Base-by-base conservation (phyloP, 306 rosid genomes). In the Vigna angularis region DNA sequence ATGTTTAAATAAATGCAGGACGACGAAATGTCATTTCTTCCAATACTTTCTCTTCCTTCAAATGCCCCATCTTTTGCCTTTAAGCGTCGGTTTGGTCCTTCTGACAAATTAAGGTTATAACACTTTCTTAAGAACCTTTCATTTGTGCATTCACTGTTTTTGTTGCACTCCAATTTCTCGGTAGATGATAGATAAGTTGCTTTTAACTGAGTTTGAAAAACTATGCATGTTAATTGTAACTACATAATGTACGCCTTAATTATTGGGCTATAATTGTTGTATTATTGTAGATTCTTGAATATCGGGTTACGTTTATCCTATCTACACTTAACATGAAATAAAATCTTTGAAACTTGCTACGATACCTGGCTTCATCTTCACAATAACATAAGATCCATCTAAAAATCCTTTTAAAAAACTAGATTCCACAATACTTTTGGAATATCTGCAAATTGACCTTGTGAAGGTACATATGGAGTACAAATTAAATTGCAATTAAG, bases 11-110 rank as follows among this genome's bases (percentile, higher is more conserved):
- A 53, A 24, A 74, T 88, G 86, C 90, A 94, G 98, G 98, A 95
- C 53, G 96, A 89, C 9, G 88, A 90, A 85, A 48, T 95, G 88
- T 86, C 98, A 51, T 88, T 93, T 85, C 90, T 92, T 76, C 98
- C 98, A 20, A 34, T 81, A 58, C 18, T 95, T 47, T 87, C 89
- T 36, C 85, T 92, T 57, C 97, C 98, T 59, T 95, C 98, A 40
- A 95, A 93, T 88, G 91, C 92, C 30, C 42, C 91, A 14, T 87
- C 98, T 14, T 87, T 88, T 80, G 97, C 98, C 32, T 91, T 95
- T 81, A 92, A 95, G 87, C 98, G 98, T 61, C 88, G 82, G 65
- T 79, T 95, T 66, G 80, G 90, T 78, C 97, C 92, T 73, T 89
- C 93, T 26, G 83, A 95, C 84, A 95, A 95, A 78, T 74, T 95